phyloP scores from a whole-genome alignment of 257 asterid genomes.

The Mentha longifolia region DNA sequence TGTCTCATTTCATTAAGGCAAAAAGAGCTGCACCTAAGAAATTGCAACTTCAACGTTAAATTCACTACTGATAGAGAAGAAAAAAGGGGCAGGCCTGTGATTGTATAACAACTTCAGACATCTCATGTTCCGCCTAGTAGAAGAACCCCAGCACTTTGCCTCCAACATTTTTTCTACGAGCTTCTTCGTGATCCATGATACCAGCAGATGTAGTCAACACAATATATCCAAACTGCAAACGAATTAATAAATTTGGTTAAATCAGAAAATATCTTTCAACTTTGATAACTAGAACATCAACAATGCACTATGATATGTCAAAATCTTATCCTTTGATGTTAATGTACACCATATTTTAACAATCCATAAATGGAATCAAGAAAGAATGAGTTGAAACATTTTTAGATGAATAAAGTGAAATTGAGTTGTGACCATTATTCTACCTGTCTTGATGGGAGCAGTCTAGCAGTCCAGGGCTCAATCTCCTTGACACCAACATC shows the following conservation, averaged over 20 bases:
- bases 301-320: too few relatives aligned
- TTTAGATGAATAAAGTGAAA: background rate
- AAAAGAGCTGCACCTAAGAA: background rate
- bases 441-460: slow-evolving; percentile 51
- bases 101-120: background rate
- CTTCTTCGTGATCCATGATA: slow-evolving; percentile 51
- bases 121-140: slow-evolving; percentile 28
- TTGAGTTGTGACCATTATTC: background rate
- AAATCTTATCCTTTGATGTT: background rate
- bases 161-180: slow-evolving; percentile 47
- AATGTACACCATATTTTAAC: background rate
- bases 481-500: slow-evolving; percentile 52
- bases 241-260: background rate
- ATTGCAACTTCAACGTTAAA: slow-evolving; percentile 19
- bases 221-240: slow-evolving; percentile 44
- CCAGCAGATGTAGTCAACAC: slow-evolving; percentile 51
- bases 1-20: slow-evolving; percentile 17
- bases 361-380: background rate
- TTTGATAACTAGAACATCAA: background rate
- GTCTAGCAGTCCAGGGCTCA: slow-evolving; percentile 52
- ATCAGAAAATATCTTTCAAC: background rate
- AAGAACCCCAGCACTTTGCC: slow-evolving; percentile 50
- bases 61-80: background rate
- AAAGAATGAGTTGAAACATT: background rate
- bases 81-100: background rate